phyloP scores from a whole-genome alignment of 345 rosid genomes.

The Anastatica hierochuntica region DNA sequence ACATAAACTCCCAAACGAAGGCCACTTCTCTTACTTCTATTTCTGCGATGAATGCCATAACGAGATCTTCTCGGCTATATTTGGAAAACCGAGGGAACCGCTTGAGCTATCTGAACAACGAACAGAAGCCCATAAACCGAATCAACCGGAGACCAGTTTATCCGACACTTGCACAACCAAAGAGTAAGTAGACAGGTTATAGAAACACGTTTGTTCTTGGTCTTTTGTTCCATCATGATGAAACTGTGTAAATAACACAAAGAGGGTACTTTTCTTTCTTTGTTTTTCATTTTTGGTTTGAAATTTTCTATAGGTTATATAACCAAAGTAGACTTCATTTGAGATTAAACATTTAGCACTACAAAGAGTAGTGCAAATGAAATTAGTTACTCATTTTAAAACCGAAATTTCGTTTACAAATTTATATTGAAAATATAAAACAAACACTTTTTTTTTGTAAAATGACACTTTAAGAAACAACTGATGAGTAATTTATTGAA shows the following conservation, averaged over 20 bases:
- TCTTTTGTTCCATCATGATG: slow-evolving; percentile 3
- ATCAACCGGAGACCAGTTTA: neutral
- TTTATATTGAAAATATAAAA: too few relatives aligned
- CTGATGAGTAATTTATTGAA: too few relatives aligned
- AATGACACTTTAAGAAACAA: too few relatives aligned
- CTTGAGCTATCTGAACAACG: slow-evolving; percentile 26
- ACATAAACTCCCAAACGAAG: slow-evolving; percentile 65
- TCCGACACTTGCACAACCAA: slow-evolving; percentile 6
- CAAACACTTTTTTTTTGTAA: too few relatives aligned
- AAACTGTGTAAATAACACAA: slow-evolving; percentile 22
- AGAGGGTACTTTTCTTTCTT: slow-evolving; percentile 1
- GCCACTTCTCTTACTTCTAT: slow-evolving; percentile 76
- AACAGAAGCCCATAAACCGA: slow-evolving; percentile 12
- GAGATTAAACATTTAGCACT: too few relatives aligned
- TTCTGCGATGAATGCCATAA: slow-evolving; percentile 79
- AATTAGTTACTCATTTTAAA: too few relatives aligned
- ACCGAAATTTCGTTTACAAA: too few relatives aligned
- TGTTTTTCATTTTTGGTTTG: neutral
- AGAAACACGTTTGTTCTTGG: slow-evolving; percentile 2
- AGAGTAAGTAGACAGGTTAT: slow-evolving; percentile 21
- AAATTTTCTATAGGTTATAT: neutral
- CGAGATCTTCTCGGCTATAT: slow-evolving; percentile 55
- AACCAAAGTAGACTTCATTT: too few relatives aligned
- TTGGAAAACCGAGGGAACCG: slow-evolving; percentile 59
- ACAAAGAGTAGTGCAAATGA: neutral